These are phyloP conservation scores for Fusarium vanettenii DNA, from an alignment of 2,329 filamentous ascomycete species.

Conservation along the genomic window DNA sequence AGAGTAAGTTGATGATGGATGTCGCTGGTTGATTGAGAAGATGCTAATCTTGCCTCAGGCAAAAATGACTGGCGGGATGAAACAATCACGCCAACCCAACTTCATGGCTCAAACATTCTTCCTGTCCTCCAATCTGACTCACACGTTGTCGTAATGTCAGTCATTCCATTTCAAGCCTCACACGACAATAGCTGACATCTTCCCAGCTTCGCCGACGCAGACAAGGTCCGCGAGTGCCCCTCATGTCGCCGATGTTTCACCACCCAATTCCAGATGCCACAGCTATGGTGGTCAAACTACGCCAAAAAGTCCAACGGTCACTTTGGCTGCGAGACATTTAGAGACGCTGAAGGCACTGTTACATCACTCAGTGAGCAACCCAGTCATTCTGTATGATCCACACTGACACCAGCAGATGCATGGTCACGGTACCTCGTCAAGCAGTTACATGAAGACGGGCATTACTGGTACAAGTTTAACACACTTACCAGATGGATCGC, in stretches of 20 bases:
- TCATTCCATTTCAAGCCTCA: rapidly evolving
- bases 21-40: background rate
- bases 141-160: conserved; percentile 24
- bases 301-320: conserved; percentile 52
- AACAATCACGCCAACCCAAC: background rate
- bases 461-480: conserved; percentile 33
- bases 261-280: conserved; percentile 22
- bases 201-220: conserved; percentile 46
- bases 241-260: conserved; percentile 42
- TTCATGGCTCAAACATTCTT: background rate
- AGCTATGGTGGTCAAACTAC: conserved; percentile 51
- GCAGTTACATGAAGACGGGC: background rate
- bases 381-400: rapidly evolving
- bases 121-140: conserved; percentile 4
- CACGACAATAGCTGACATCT: rapidly evolving
- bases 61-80: background rate
- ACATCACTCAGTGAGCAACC: background rate
- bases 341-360: conserved; percentile 29
- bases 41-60: conserved; percentile 2
- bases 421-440: conserved; percentile 33
- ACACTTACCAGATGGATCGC: conserved; percentile 23
- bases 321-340: conserved; percentile 50
- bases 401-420: conserved; percentile 6
- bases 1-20: conserved; percentile 2
- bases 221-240: conserved; percentile 44